A percentile compares a stretch with the other conserved stretches of the same genome.
Conservation (phyloP, 2,329 filamentous ascomycete genomes). For the Rhytidhysteron rufulum region DNA sequence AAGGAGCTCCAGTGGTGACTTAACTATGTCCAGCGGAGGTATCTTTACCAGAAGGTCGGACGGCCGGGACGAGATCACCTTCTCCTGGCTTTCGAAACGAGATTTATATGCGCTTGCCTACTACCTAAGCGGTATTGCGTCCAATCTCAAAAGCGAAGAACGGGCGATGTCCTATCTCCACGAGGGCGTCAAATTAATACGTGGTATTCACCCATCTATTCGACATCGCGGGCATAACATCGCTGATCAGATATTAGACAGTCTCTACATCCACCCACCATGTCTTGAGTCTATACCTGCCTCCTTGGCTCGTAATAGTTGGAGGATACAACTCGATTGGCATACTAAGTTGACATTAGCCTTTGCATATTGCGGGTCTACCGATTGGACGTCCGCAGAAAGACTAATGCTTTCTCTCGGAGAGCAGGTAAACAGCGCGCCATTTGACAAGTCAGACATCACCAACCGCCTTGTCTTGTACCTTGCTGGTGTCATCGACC, state of each 20-base stretch:
- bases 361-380: constrained; percentile 65
- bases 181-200: constrained; percentile 53
- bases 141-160: constrained; percentile 55
- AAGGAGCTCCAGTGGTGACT: constrained; percentile 24
- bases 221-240: not conserved
- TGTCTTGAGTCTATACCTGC: constrained; percentile 18
- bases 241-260: constrained; percentile 10
- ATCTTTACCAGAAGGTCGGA: constrained; percentile 37
- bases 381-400: constrained; percentile 58
- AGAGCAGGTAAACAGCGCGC: constrained; percentile 37
- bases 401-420: constrained; percentile 18
- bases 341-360: constrained; percentile 70
- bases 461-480: constrained; percentile 62
- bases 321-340: constrained; percentile 63
- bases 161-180: constrained; percentile 54
- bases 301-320: constrained; percentile 48
- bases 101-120: constrained; percentile 60
- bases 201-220: constrained; percentile 29
- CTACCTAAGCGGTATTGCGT: constrained; percentile 54
- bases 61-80: constrained; percentile 44
- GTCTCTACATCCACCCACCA: constrained; percentile 16
- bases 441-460: constrained; percentile 33
- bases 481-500: constrained; percentile 69
- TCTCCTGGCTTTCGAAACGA: constrained; percentile 58
- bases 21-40: constrained; percentile 41